Evolutionary conservation across 345 rosid genomes (phyloP).

Genomic region (Gossypium raimondii): DNA sequence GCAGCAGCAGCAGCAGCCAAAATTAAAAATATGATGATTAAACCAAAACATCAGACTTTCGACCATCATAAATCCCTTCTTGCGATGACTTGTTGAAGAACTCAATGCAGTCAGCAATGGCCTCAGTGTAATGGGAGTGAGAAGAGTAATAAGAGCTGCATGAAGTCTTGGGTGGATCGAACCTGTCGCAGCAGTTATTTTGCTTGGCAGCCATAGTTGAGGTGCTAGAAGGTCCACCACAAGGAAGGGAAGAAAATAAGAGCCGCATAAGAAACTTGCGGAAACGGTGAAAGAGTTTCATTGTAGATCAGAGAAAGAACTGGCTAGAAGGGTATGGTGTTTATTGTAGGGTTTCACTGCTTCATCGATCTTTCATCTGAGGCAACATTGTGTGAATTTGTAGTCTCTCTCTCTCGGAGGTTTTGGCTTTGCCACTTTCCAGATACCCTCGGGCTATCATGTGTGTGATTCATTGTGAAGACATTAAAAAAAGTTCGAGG

Average conservation of each 20-base stretch:
- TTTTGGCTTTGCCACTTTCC: constrained; percentile 22
- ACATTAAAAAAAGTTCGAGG: constrained; percentile 30
- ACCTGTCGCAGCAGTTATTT: constrained; percentile 35
- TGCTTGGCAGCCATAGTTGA: constrained; percentile 19
- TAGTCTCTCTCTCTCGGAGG: constrained; percentile 16
- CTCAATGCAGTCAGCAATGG: constrained; percentile 92
- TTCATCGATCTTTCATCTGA: neutral
- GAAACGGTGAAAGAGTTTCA: constrained; percentile 66
- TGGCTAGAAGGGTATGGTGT: neutral
- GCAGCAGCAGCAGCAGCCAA: neutral
- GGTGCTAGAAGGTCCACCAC: constrained; percentile 23
- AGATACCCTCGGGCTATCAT: constrained; percentile 32
- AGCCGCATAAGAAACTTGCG: constrained; percentile 66
- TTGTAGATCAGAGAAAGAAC: constrained; percentile 30
- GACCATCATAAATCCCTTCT: constrained; percentile 37
- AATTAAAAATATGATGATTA: constrained; percentile 7
- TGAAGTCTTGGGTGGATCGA: constrained; percentile 81
- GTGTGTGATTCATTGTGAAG: constrained; percentile 33
- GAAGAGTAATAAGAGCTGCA: constrained; percentile 89
- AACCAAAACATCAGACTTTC: constrained; percentile 42
- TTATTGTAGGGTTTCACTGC: neutral
- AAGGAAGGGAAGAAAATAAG: constrained; percentile 46
- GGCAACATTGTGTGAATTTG: neutral
- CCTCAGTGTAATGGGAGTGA: constrained; percentile 70
- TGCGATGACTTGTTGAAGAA: constrained; percentile 82